Evolutionary conservation across 495 filamentous ascomycete species (phyloP), one percentile per base, ranked within the genome.

Genomic region (Polyplosphaeria fusca): DNA sequence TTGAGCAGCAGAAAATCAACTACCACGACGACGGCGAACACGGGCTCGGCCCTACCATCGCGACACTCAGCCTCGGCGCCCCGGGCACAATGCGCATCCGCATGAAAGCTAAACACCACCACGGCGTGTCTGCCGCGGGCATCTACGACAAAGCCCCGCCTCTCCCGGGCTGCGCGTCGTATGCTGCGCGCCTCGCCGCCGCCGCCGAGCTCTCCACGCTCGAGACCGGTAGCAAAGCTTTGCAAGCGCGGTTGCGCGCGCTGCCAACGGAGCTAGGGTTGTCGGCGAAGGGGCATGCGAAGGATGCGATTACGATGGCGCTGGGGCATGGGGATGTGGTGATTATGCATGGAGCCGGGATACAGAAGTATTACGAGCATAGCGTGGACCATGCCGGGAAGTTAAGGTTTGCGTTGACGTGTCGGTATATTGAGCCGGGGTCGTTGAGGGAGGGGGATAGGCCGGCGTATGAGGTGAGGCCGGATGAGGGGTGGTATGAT

Each of bases 11-110:
- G 40, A 46, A 57, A 47, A 52, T 35, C 7, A n/a, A 25, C 54
- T 89, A 81, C 54, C 91, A 96, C 50, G 89, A 94, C 63, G 91
- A 96, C 55, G 91, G 91, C 0, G 91, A 96, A 67, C 70, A 66
- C 0, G 79, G 81, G 0, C 76, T 95, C 0, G 89, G 88, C 0
- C 85, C 87, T 0, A 88, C 81, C 0, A 84, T 95, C 23, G 85
- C 86, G 0, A 85, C 88, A 0, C 71, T 92, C 0, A 90, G 88
- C 0, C 74, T 95, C 2, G 91, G 90, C 1, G 79, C 78, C 0
- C 76, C 78, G 0, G 82, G 87, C 0, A 71, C 64, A 2, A 95
- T 95, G 88, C 62, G 60, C 11, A 76, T 92, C 51, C 79, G 86
- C 1, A 78, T 88, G 60, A 95, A 94, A 69, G 61, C 67, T 3